A percentile compares a stretch with the other conserved stretches of the same genome.
Conservation (phyloP, 371 early-diverging fungal species). For the Mucor lusitanicus region DNA sequence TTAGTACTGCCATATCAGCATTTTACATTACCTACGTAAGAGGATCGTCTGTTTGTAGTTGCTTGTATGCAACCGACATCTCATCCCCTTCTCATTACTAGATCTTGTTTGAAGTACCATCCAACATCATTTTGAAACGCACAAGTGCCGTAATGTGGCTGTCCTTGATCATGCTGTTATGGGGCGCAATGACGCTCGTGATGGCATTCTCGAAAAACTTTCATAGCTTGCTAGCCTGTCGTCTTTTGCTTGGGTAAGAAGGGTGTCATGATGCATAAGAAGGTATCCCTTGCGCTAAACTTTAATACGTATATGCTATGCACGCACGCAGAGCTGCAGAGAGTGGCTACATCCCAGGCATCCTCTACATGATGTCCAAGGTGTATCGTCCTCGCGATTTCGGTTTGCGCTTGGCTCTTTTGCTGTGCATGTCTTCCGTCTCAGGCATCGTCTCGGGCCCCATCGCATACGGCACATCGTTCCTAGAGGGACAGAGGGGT, state of each 20-base stretch:
- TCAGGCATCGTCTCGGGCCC: conserved; percentile 37
- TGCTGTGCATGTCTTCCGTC: conserved; percentile 26
- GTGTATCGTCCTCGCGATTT: conserved; percentile 29
- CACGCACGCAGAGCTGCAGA: conserved; percentile 24
- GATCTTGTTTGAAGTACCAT: conserved; percentile 49
- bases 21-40: conserved; percentile 49
- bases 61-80: neutral
- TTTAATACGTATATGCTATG: neutral
- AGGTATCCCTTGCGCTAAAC: neutral
- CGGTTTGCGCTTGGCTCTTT: conserved; percentile 24
- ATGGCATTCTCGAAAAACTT: conserved; percentile 44
- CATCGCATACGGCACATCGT: conserved; percentile 36
- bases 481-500: conserved; percentile 32
- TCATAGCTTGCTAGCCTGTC: conserved; percentile 21
- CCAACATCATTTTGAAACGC: conserved; percentile 45
- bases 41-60: neutral
- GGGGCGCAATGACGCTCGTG: conserved; percentile 43
- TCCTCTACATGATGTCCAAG: conserved; percentile 29
- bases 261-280: neutral
- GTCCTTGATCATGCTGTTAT: conserved; percentile 49
- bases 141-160: conserved; percentile 47
- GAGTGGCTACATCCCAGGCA: conserved; percentile 40
- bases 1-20: conserved; percentile 32
- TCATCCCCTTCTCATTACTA: neutral
- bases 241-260: conserved; percentile 41